Base-by-base conservation (phyloP, 768 basidiomycete species). In the Lentinula boryana region DNA sequence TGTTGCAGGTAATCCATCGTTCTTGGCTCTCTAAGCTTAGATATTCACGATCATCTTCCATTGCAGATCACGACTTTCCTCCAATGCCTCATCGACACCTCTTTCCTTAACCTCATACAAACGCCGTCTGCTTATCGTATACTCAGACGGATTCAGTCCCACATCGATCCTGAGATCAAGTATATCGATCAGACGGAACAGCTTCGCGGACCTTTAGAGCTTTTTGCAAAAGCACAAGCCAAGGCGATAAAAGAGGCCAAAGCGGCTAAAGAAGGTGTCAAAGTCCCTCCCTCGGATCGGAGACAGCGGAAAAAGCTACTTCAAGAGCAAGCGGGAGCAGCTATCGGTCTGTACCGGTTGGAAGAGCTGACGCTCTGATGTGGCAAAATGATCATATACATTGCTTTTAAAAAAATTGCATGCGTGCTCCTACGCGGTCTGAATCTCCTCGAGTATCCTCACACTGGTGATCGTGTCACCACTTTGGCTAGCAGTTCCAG, bases 51-150 rank as follows among this genome's bases (percentile, higher is more conserved):
- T 48, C 10, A 23, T 38, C 40, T 84, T 84, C 15, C 70, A 76
- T 1, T 63, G 84, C 78, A 80, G 72, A 72, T 85, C 56, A 69
- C 87, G 23, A 63, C 69, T 0, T 88, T 92, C 74, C 68, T 88
- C 7, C 86, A 88, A 71, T 74, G 77, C 5, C 69, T 91, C 58
- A 76, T 93, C 31, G 91, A 93, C 70, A 80, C 89, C 0, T 86
- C 83, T 12, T 90, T 89, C 68, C 76, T 92, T 50, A 72, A 78
- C 0, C 76, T 93, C 21, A 75, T 93, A 12, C 84, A 87, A 62
- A 78, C 91, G 66, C 70, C 79, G 13, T 84, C 85, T 0, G 78
- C 87, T 4, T 84, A 89, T 65, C 65, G 67, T 23, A 64, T 84
- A 27, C 74, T 93, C 21, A 77, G 74, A 31, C 71, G 68, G 8